Evolutionary conservation across 106 monocot species (phyloP).

Genomic region (Alisma plantagoaquatica): DNA sequence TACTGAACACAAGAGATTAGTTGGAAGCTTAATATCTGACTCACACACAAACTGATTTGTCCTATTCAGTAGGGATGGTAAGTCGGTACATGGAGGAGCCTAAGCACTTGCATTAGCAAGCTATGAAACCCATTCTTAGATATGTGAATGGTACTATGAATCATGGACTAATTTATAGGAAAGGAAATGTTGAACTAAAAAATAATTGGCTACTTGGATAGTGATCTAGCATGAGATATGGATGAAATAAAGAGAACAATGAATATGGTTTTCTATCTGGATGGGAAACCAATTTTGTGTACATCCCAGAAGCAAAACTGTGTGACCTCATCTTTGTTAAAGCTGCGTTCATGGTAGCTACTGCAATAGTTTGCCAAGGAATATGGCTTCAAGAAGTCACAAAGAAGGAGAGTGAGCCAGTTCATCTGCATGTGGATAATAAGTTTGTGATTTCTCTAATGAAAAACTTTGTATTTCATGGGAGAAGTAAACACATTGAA

Average conservation of each 20-base stretch:
- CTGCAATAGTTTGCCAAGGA: not conserved
- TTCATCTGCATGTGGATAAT: not conserved
- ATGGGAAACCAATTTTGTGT: not conserved
- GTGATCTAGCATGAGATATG: no score
- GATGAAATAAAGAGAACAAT: not conserved
- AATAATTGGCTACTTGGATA: not conserved
- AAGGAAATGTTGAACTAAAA: not conserved
- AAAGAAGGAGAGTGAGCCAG: not conserved
- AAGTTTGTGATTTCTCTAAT: not conserved
- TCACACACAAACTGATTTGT: conserved; percentile 1
- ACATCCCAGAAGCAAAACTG: not conserved
- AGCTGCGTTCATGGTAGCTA: not conserved
- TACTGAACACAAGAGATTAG: not conserved
- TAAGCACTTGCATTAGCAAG: not conserved
- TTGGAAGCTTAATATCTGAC: not conserved
- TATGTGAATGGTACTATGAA: not conserved
- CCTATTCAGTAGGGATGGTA: not conserved
- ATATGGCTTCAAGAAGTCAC: not conserved
- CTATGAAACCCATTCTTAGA: not conserved
- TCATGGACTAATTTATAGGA: not conserved
- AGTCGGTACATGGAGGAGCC: conserved; percentile 4
- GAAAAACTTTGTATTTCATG: not conserved
- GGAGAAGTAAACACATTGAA: not conserved
- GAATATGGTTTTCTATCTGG: not conserved
- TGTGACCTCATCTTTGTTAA: not conserved